Base-by-base conservation (phyloP, 1,139 yeast species). In the Blastobotrys elegans region DNA sequence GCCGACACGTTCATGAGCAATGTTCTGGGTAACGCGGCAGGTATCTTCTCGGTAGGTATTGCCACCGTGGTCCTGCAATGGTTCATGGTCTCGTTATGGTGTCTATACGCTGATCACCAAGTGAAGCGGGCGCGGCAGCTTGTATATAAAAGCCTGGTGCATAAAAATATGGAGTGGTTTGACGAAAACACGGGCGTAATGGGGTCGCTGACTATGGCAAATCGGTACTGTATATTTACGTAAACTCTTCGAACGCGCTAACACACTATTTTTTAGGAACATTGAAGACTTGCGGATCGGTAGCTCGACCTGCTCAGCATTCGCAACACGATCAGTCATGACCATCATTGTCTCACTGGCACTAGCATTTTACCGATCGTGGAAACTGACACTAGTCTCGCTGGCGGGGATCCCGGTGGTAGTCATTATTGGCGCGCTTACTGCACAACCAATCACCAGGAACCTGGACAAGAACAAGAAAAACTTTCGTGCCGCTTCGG, bases 361-460 rank as follows among this genome's bases (percentile, higher is more conserved):
- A 0, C 79, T 87, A 1, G 82, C 97, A 0, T 75, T 92, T 64
- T 74, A 75, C 51, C 82, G 80, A 52, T 84, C 95, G 0, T 90
- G 97, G 97, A 74, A 84, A 2, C 72, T 92, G 11, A 86, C 97
- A 0, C 64, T 92, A 29, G 77, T 92, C 0, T 77, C 85, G 17
- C 62, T 90, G 52, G 82, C 87, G 1, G 74, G 84, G 7, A 60
- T 87, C 2, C 98, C 98, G 0, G 34, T 88, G 0, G 77, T 92
- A 54, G 72, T 72, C 0, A 14, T 73, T 0, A 54, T 76, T 16
- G 79, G 84, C 0, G 66, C 71, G 46, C 46, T 73, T 1, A 76
- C 83, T 50, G 80, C 92, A 0, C 67, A 61, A 16, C 61, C 73
- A 26, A 75, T 84, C 20, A 76, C 75, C 48, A 68, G 61, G 22